Conservation (phyloP, 140 eudicot genomes). For the Ambrosia hybrid region DNA sequence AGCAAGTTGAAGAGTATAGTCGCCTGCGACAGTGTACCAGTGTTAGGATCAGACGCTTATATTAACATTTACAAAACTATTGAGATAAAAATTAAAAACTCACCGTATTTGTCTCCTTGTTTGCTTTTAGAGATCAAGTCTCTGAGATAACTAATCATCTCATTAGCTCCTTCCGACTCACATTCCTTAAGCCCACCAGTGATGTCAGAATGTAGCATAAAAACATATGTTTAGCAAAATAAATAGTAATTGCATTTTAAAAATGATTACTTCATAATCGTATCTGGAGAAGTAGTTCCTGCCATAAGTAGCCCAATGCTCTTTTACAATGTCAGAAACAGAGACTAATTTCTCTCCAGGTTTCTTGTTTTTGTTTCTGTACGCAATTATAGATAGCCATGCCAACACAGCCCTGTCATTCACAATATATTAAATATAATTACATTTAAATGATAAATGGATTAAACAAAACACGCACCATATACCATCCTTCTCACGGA, state of each 20-base stretch:
- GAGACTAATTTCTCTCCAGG: constrained; percentile 79
- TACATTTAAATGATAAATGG: background rate
- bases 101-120: constrained; percentile 81
- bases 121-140: constrained; percentile 82
- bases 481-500: constrained; percentile 98
- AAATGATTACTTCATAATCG: constrained; percentile 75
- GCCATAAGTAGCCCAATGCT: constrained; percentile 96
- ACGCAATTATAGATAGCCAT: constrained; percentile 96
- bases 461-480: constrained; percentile 47
- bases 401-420: constrained; percentile 92
- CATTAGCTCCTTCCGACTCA: constrained; percentile 95
- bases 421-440: constrained; percentile 11
- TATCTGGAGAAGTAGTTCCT: constrained; percentile 97
- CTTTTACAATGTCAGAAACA: constrained; percentile 78
- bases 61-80: background rate
- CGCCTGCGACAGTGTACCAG: constrained; percentile 48
- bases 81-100: constrained; percentile 4
- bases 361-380: constrained; percentile 71
- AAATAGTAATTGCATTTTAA: constrained; percentile 3
- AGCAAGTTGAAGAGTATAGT: constrained; percentile 76
- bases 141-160: constrained; percentile 82
- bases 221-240: background rate
- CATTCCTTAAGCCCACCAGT: constrained; percentile 56
- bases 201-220: constrained; percentile 29
- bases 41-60: constrained; percentile 21